Conservation (phyloP, 345 rosid species). For the Bruguiera parviflora region DNA sequence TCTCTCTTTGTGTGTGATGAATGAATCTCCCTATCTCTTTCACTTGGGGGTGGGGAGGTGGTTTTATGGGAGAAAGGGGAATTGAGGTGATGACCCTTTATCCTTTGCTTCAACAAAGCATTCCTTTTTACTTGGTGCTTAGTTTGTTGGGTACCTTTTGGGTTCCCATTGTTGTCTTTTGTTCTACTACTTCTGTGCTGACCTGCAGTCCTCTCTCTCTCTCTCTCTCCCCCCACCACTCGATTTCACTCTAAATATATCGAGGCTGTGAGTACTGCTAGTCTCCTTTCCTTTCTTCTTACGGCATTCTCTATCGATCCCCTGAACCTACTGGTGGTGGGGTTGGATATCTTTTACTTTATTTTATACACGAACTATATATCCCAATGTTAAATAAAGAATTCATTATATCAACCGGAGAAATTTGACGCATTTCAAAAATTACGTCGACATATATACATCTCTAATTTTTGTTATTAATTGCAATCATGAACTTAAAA, state of each 20-base stretch:
- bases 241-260: conserved; percentile 28
- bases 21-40: not conserved
- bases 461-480: no score
- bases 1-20: not conserved
- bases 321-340: conserved; percentile 41
- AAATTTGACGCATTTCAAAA: no score
- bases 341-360: conserved; percentile 12
- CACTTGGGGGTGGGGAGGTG: not conserved
- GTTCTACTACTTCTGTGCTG: not conserved
- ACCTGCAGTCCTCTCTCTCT: not conserved
- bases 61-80: not conserved
- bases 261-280: conserved; percentile 41
- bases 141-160: not conserved
- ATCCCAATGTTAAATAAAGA: no score
- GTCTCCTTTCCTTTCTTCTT: conserved; percentile 74
- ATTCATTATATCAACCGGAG: no score
- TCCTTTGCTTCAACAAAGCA: not conserved
- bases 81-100: not conserved
- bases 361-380: not conserved
- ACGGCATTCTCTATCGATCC: conserved; percentile 62
- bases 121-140: not conserved
- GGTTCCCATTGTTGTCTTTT: not conserved
- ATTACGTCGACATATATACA: no score
- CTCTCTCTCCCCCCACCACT: not conserved
- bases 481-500: no score